Evolutionary conservation across 192 early-diverging fungal species (phyloP).

Genomic region (Diversispora epigaea): DNA sequence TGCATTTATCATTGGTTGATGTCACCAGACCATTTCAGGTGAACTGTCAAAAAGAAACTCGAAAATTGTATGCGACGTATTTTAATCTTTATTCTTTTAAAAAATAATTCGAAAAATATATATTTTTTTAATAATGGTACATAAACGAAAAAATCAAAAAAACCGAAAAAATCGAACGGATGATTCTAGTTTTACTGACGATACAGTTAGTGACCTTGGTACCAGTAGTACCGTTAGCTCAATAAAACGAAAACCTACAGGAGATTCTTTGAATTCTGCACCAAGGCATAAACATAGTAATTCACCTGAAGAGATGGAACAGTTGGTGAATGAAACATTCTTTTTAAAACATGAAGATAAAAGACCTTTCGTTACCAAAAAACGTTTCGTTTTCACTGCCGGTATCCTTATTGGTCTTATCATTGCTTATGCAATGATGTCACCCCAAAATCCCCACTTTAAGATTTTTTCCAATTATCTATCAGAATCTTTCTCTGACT

Average conservation of each 20-base stretch:
- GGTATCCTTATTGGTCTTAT: constrained; percentile 61
- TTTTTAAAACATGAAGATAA: constrained; percentile 29
- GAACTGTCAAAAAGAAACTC: no score
- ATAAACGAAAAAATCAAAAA: no score
- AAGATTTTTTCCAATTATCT: constrained; percentile 35
- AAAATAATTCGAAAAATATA: no score
- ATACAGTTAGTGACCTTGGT: no score
- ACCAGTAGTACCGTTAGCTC: no score
- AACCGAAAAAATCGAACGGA: no score
- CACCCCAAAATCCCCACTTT: constrained; percentile 46
- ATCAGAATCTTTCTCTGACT: constrained; percentile 48
- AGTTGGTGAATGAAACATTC: constrained; percentile 19
- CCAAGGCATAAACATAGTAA: neutral
- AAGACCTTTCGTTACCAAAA: constrained; percentile 35
- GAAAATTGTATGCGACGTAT: no score
- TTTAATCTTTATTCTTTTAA: no score
- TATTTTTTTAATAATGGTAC: no score
- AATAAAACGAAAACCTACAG: neutral
- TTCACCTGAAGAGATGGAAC: constrained; percentile 12
- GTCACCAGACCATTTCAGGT: no score
- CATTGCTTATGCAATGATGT: constrained; percentile 41
- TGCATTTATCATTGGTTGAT: no score
- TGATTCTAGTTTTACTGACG: no score
- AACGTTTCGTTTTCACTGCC: constrained; percentile 49
- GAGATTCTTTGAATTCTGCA: neutral